A percentile compares a stretch with the other conserved stretches of the same genome.
Conservation (phyloP, 2,329 filamentous ascomycete species). For the Colletotrichum musicola region DNA sequence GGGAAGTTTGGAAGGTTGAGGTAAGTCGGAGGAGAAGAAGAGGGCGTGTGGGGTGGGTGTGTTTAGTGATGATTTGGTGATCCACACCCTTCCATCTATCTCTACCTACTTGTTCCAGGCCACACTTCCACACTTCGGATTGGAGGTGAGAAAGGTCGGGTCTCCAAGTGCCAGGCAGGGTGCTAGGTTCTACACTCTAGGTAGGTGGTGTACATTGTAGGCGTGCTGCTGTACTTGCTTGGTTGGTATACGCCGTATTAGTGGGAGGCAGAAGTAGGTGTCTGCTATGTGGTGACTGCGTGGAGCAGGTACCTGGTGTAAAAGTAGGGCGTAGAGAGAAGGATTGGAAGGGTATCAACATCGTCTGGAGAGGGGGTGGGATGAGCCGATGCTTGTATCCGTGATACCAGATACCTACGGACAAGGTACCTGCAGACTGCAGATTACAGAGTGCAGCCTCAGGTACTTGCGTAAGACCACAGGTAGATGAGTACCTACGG, state of each 20-base stretch:
- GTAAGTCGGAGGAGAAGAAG: slow-evolving; percentile 22
- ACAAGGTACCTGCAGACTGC: neutral
- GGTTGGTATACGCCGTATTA: too few relatives aligned
- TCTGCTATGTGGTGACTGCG: too few relatives aligned
- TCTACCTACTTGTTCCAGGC: slow-evolving; percentile 27
- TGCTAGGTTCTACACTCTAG: too few relatives aligned
- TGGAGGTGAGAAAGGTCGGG: slow-evolving; percentile 18
- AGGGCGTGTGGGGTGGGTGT: slow-evolving; percentile 33
- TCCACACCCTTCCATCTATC: slow-evolving; percentile 33
- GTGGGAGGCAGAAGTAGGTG: too few relatives aligned
- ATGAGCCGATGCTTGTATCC: slow-evolving; percentile 12
- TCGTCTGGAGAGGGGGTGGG: neutral
- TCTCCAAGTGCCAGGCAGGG: neutral
- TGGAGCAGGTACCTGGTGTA: too few relatives aligned
- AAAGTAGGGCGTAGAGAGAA: slow-evolving; percentile 7
- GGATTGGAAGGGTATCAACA: neutral
- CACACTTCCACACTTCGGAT: slow-evolving; percentile 10
- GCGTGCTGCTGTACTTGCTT: too few relatives aligned
- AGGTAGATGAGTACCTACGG: too few relatives aligned
- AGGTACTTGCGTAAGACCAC: too few relatives aligned
- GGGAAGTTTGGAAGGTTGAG: slow-evolving; percentile 39
- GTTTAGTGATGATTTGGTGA: slow-evolving; percentile 37
- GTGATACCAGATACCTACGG: neutral
- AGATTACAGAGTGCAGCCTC: neutral
- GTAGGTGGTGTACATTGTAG: too few relatives aligned